Conservation (phyloP, 2,329 filamentous ascomycete species). For the Alternaria tenuissima region DNA sequence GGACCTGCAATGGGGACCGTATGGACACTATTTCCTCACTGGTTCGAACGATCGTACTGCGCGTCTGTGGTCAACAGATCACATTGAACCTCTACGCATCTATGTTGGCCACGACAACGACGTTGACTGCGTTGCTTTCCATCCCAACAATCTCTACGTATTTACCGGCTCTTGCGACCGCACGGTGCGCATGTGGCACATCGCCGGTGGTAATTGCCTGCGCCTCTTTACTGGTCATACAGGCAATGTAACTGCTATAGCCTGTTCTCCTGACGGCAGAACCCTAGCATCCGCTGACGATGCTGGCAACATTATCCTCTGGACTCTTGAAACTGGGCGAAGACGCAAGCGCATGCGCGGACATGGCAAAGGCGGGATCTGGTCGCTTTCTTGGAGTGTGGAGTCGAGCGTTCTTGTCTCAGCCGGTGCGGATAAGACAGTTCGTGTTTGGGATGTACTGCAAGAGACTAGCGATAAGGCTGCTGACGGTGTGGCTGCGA, state of each 20-base stretch:
- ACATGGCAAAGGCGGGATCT: conserved; percentile 91
- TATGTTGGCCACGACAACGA: conserved; percentile 92
- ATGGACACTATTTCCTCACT: conserved; percentile 93
- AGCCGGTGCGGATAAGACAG: conserved; percentile 89
- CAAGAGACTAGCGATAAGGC: conserved; percentile 68
- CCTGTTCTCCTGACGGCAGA: conserved; percentile 87
- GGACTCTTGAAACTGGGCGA: conserved; percentile 88
- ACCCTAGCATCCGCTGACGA: conserved; percentile 91
- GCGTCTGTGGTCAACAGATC: conserved; percentile 90
- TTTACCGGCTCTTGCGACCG: conserved; percentile 95
- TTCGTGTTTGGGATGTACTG: conserved; percentile 91
- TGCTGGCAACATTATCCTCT: conserved; percentile 88
- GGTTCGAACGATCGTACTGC: conserved; percentile 89
- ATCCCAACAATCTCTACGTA: conserved; percentile 91
- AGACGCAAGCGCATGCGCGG: conserved; percentile 92
- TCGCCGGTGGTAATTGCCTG: conserved; percentile 85
- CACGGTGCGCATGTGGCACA: conserved; percentile 96
- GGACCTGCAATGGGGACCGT: conserved; percentile 88
- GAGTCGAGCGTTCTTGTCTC: conserved; percentile 92
- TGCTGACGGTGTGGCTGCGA: conserved; percentile 58
- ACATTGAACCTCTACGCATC: conserved; percentile 86
- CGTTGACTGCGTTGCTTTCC: conserved; percentile 91
- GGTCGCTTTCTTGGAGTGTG: conserved; percentile 90
- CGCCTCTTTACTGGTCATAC: conserved; percentile 92
- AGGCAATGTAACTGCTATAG: conserved; percentile 83